Evolutionary conservation across 1,284 basidiomycete species (phyloP).

Genomic region (Ganoderma lucidum): DNA sequence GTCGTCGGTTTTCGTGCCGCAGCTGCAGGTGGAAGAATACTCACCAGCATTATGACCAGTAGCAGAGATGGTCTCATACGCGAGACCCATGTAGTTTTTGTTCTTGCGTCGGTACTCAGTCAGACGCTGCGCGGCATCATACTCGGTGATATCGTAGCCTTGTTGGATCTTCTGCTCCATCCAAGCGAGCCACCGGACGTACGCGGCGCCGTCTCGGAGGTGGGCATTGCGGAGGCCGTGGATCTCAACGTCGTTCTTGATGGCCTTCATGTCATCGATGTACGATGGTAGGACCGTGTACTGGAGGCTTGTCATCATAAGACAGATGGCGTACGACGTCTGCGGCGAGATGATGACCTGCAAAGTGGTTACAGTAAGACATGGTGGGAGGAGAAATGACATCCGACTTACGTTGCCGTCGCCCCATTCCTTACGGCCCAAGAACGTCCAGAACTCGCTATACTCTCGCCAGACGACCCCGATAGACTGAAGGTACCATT

Average conservation of each 20-base stretch:
- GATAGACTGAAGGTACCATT: constrained; percentile 65
- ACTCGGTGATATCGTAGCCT: constrained; percentile 89
- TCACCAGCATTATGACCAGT: constrained; percentile 85
- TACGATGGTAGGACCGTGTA: constrained; percentile 73
- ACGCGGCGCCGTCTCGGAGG: constrained; percentile 91
- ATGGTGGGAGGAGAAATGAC: neutral
- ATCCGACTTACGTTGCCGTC: constrained; percentile 65
- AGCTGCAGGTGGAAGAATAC: constrained; percentile 25
- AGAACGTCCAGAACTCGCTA: constrained; percentile 84
- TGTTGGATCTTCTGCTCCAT: constrained; percentile 83
- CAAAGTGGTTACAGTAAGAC: constrained; percentile 5
- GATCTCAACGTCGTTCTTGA: constrained; percentile 91
- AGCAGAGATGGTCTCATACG: constrained; percentile 95
- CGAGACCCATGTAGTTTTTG: constrained; percentile 86
- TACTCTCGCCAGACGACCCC: constrained; percentile 72
- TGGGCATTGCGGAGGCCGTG: constrained; percentile 88
- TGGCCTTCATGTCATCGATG: constrained; percentile 83
- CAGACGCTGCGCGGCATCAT: constrained; percentile 87
- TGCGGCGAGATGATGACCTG: constrained; percentile 73
- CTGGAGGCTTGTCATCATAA: constrained; percentile 81
- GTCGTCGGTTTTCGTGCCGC: neutral
- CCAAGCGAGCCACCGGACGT: constrained; percentile 83
- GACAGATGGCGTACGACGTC: constrained; percentile 80
- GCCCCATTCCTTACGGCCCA: constrained; percentile 78
- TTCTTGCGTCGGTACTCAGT: constrained; percentile 81